Conservation (phyloP, 2,329 filamentous ascomycete species). For the Fusarium floridanum region DNA sequence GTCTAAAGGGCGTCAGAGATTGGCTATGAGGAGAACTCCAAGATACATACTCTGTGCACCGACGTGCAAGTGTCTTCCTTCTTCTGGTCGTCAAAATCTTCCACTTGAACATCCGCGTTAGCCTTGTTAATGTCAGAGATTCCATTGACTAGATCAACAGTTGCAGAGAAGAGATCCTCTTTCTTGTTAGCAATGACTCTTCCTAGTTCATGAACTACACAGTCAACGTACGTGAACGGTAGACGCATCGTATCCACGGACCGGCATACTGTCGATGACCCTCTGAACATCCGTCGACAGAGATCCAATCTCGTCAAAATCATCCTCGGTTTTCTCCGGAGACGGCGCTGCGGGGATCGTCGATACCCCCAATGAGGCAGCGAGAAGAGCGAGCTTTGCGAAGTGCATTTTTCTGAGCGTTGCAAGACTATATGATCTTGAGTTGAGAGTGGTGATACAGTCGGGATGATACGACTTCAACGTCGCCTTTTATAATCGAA, state of each 20-base stretch:
- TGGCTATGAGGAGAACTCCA: no score
- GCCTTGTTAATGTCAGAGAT: background rate
- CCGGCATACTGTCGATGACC: background rate
- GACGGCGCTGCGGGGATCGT: background rate
- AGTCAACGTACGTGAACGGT: background rate
- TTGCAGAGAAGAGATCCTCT: background rate
- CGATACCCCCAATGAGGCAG: background rate
- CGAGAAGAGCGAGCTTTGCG: background rate
- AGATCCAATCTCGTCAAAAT: background rate
- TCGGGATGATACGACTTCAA: background rate
- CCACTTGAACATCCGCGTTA: background rate
- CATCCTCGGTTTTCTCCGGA: background rate
- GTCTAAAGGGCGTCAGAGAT: background rate
- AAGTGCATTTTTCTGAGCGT: background rate
- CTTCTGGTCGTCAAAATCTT: background rate
- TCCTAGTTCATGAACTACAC: background rate
- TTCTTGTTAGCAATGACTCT: background rate
- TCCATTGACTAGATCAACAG: background rate
- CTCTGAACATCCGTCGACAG: background rate
- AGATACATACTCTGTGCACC: background rate
- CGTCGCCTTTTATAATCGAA: background rate
- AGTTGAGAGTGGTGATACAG: background rate
- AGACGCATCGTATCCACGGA: background rate
- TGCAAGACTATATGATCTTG: background rate
- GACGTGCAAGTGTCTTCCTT: background rate